Percentiles rank a stretch among this genome's conserved stretches.
Evolutionary conservation across 306 rosid species (phyloP).

Genomic region (Cucurbita ficifolia): DNA sequence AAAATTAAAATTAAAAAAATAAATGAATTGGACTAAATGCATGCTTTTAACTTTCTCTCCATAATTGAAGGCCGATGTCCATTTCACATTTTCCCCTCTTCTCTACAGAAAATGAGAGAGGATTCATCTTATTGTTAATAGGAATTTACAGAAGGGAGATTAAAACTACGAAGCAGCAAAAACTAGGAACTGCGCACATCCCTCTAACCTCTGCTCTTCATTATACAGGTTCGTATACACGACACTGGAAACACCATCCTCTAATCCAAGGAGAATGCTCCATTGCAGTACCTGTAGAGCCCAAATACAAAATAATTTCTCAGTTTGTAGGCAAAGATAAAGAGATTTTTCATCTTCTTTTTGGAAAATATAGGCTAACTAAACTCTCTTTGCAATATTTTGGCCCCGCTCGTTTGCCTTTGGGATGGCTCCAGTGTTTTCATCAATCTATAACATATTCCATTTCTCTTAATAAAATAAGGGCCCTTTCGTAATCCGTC

Average conservation of each 20-base stretch:
- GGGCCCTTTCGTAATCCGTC: not conserved
- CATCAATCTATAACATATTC: not conserved
- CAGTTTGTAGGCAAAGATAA: not conserved
- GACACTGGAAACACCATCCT: conserved; percentile 1
- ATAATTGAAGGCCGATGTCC: not conserved
- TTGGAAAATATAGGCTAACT: not conserved
- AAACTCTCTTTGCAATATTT: not conserved
- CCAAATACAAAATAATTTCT: not conserved
- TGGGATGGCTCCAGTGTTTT: not conserved
- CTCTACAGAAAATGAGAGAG: conserved; percentile 4
- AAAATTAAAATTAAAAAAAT: not conserved
- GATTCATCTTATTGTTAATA: not conserved
- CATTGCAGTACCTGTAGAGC: conserved; percentile 62
- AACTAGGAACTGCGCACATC: not conserved
- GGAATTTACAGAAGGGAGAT: not conserved
- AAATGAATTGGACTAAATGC: not conserved
- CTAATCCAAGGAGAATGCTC: conserved; percentile 77
- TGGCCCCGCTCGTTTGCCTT: not conserved
- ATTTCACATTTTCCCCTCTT: not conserved
- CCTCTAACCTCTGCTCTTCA: not conserved
- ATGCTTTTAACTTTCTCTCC: not conserved
- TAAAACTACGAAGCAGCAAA: not conserved
- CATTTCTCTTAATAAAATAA: not conserved
- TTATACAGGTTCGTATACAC: not conserved
- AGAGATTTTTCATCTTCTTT: not conserved